Conservation (phyloP, 345 rosid species). For the Citropsis articulata region DNA sequence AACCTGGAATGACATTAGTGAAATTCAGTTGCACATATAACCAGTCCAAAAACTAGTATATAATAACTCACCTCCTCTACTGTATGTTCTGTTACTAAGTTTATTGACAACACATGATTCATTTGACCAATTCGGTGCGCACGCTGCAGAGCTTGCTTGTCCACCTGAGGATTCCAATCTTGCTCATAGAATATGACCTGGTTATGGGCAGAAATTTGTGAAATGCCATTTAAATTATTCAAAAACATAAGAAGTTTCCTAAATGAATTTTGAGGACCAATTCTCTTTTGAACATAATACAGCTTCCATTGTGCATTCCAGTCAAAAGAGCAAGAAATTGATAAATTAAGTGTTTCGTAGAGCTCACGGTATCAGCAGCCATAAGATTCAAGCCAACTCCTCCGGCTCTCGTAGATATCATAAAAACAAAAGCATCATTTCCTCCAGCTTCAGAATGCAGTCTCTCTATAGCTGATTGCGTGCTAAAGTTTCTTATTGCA, state of each 20-base stretch:
- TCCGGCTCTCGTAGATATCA: conserved; percentile 96
- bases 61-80: conserved; percentile 67
- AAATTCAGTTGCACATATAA: background rate
- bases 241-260: background rate
- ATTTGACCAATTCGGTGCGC: conserved; percentile 93
- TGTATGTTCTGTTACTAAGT: conserved; percentile 59
- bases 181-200: conserved; percentile 93
- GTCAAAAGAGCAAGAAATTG: background rate
- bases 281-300: background rate
- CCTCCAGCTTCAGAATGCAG: conserved; percentile 29
- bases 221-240: background rate
- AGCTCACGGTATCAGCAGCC: conserved; percentile 86
- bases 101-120: conserved; percentile 79
- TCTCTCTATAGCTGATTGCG: conserved; percentile 12
- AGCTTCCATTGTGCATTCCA: background rate
- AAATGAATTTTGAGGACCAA: background rate
- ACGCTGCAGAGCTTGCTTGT: conserved; percentile 89
- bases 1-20: conserved; percentile 40
- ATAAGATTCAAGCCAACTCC: conserved; percentile 95
- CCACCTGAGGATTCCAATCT: conserved; percentile 98
- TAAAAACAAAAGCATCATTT: conserved; percentile 65
- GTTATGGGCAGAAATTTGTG: conserved; percentile 11
- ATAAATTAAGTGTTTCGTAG: background rate
- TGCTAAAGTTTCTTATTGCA: conserved; percentile 78
- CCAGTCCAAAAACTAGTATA: background rate